Evolutionary conservation across 768 basidiomycete species (phyloP).

Genomic region (Termitomyces sp.): DNA sequence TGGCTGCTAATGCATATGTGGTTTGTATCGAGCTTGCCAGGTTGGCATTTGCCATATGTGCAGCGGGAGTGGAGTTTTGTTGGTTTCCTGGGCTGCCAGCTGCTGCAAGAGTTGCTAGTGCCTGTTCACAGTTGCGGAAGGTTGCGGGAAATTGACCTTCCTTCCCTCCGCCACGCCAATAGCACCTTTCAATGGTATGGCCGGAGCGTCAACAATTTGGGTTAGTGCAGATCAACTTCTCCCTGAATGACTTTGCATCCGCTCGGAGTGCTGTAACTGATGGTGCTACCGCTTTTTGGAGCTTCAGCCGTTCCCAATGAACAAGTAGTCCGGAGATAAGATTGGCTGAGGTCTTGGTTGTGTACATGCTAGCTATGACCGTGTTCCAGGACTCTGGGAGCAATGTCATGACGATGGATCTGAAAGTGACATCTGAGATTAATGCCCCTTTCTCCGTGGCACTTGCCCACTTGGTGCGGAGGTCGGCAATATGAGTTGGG

Average conservation of each 20-base stretch:
- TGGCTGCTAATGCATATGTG: no score
- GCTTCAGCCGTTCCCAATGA: slow-evolving; percentile 2
- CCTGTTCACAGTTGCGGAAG: neutral
- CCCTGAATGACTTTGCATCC: neutral
- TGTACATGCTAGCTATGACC: slow-evolving; percentile 14
- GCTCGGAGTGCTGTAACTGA: neutral
- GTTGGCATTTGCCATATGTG: neutral
- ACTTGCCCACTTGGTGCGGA: slow-evolving; percentile 11
- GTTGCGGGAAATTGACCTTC: slow-evolving; percentile 4
- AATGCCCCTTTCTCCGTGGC: slow-evolving; percentile 14
- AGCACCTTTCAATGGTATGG: slow-evolving; percentile 4
- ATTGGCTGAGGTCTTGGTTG: slow-evolving; percentile 4
- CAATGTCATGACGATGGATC: no score
- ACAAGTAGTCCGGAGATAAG: slow-evolving; percentile 4
- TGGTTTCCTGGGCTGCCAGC: neutral
- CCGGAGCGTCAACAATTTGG: neutral
- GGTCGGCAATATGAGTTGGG: slow-evolving; percentile 10
- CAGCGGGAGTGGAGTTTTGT: neutral
- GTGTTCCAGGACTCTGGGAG: slow-evolving; percentile 5
- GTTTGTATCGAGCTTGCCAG: no score
- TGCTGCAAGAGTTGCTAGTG: neutral
- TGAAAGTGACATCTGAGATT: slow-evolving; percentile 2
- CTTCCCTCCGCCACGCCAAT: slow-evolving; percentile 6
- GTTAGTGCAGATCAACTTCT: neutral
- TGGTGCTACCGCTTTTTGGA: neutral